Conservation (phyloP, 2,329 filamentous ascomycete species). For the Fusarium nisikadoi region DNA sequence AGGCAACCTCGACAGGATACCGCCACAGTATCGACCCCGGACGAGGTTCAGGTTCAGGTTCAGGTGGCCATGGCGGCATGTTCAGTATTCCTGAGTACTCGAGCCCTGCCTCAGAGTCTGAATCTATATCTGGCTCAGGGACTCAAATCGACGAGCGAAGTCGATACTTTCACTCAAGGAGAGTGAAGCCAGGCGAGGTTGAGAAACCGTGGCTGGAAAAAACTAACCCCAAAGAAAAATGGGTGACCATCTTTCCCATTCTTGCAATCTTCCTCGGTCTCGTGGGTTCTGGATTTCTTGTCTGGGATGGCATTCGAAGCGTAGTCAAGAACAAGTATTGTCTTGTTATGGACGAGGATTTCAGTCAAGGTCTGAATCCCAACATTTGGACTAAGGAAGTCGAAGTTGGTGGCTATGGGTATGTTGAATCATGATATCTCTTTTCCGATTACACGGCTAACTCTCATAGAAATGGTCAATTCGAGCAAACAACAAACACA, state of each 20-base stretch:
- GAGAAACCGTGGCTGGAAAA: slow-evolving; percentile 83
- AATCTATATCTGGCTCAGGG: slow-evolving; percentile 53
- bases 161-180: slow-evolving; percentile 78
- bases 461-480: slow-evolving; percentile 76
- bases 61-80: slow-evolving; percentile 30
- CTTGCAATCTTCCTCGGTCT: slow-evolving; percentile 77
- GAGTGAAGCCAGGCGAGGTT: slow-evolving; percentile 76
- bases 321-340: slow-evolving; percentile 82
- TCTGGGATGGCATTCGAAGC: slow-evolving; percentile 78
- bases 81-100: slow-evolving; percentile 37
- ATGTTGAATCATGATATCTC: slow-evolving; percentile 48
- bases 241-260: slow-evolving; percentile 83
- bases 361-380: slow-evolving; percentile 66
- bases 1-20: slow-evolving; percentile 18
- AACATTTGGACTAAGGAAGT: slow-evolving; percentile 79
- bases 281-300: slow-evolving; percentile 73
- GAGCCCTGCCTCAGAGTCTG: slow-evolving; percentile 52
- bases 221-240: slow-evolving; percentile 82
- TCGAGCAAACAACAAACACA: slow-evolving; percentile 77
- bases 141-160: slow-evolving; percentile 54
- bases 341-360: slow-evolving; percentile 73
- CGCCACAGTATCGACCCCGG: slow-evolving; percentile 28
- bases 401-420: slow-evolving; percentile 81
- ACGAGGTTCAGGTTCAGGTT: slow-evolving; percentile 19
- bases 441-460: neutral